phyloP scores from a whole-genome alignment of 495 filamentous ascomycete species.

The Hypomontagnella monticulosa region DNA sequence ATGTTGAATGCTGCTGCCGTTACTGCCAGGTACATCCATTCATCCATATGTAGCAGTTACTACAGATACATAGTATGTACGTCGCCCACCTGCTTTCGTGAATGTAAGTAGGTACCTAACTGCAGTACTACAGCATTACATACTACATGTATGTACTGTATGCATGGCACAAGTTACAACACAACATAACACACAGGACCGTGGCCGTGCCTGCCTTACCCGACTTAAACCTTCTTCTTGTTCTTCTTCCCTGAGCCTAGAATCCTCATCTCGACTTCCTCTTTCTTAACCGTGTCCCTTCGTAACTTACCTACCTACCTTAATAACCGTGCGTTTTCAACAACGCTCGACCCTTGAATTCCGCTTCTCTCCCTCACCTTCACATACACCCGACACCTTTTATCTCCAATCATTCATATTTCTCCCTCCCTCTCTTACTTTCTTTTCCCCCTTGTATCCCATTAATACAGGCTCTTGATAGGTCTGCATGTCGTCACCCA shows the following conservation, averaged over 20 bases:
- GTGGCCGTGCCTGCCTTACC: slow-evolving; percentile 12
- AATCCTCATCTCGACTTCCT: slow-evolving; percentile 15
- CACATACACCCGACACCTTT: neutral
- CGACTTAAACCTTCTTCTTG: neutral
- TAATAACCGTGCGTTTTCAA: no score
- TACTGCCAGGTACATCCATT: no score
- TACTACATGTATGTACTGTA: no score
- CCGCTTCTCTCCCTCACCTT: neutral
- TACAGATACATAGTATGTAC: no score
- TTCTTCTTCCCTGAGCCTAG: neutral
- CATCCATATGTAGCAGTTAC: no score
- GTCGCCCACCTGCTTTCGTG: no score
- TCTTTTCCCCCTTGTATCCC: neutral
- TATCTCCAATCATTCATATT: neutral
- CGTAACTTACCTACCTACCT: no score
- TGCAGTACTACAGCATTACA: neutral
- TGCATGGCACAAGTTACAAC: neutral
- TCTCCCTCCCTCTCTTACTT: neutral
- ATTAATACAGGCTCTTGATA: slow-evolving; percentile 21
- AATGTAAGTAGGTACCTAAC: neutral
- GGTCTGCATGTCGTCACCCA: slow-evolving; percentile 24
- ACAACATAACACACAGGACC: neutral
- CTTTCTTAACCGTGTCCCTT: slow-evolving; percentile 3
- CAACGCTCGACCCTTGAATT: neutral
- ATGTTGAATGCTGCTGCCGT: no score